Percentiles rank a stretch among this genome's conserved stretches.
Conservation (phyloP, 352 stramenopile species). For the Phytophthora foliorum region DNA sequence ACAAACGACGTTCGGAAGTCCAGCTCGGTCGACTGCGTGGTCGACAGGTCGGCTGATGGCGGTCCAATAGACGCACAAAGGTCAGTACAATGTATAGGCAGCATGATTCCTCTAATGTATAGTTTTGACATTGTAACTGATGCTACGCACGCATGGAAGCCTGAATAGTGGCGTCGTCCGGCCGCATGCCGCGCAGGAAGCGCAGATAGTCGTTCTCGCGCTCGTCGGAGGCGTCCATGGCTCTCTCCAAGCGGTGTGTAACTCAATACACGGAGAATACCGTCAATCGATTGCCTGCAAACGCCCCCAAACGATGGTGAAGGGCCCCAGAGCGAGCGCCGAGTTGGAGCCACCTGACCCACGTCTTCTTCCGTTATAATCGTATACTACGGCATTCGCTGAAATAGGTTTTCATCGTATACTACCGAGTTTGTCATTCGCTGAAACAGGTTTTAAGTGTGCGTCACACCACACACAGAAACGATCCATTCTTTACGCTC, state of each 20-base stretch:
- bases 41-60: constrained; percentile 59
- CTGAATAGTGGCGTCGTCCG: constrained; percentile 61
- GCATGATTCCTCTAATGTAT: too few relatives aligned
- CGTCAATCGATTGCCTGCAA: too few relatives aligned
- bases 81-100: too few relatives aligned
- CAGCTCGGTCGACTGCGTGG: constrained; percentile 64
- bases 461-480: not conserved
- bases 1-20: constrained; percentile 84
- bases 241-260: constrained; percentile 2
- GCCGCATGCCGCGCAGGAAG: constrained; percentile 75
- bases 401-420: not conserved
- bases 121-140: constrained; percentile 1
- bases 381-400: not conserved
- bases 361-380: constrained; percentile 12
- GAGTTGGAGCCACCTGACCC: too few relatives aligned
- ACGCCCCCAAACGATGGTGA: too few relatives aligned
- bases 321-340: too few relatives aligned
- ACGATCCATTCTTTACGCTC: not conserved
- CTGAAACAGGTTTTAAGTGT: not conserved
- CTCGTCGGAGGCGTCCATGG: constrained; percentile 50
- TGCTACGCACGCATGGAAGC: constrained; percentile 51
- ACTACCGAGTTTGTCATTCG: not conserved
- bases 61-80: constrained; percentile 1
- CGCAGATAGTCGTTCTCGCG: constrained; percentile 83
- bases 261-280: too few relatives aligned